These are phyloP conservation scores for Phyllosticta citribraziliensis DNA, from an alignment of 2,329 filamentous ascomycete genomes.

Conservation along the genomic window DNA sequence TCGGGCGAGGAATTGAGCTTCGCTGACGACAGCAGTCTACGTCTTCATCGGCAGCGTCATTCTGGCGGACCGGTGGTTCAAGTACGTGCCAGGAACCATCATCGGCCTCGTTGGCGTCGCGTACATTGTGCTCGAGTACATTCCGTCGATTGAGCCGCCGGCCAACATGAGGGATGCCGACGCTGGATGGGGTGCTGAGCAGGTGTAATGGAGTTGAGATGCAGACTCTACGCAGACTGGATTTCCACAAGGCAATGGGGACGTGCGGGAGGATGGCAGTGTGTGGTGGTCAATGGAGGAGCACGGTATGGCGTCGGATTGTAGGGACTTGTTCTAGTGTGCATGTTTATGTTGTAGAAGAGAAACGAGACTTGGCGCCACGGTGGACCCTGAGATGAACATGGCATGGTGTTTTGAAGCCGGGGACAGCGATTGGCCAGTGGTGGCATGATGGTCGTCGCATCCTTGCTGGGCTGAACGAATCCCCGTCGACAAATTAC, in stretches of 20 bases:
- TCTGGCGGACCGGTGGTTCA: slow-evolving; percentile 56
- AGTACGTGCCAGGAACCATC: slow-evolving; percentile 66
- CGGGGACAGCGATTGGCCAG: not conserved
- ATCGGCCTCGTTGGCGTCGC: slow-evolving; percentile 68
- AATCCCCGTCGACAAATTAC: not conserved
- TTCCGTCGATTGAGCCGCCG: slow-evolving; percentile 43
- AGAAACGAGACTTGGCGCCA: not conserved
- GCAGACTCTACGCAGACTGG: not conserved
- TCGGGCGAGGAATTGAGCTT: not conserved
- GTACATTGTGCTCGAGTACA: slow-evolving; percentile 50
- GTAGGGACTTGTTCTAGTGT: not conserved
- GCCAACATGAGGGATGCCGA: slow-evolving; percentile 47
- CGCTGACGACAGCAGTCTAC: slow-evolving; percentile 59
- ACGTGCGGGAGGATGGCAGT: not conserved
- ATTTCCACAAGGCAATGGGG: not conserved
- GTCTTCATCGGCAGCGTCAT: slow-evolving; percentile 86
- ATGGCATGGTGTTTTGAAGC: not conserved
- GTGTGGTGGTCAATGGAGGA: not conserved
- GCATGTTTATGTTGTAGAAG: not conserved
- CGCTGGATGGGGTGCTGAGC: slow-evolving; percentile 43
- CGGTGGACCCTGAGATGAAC: not conserved
- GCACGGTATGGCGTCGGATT: not conserved
- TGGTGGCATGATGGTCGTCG: not conserved
- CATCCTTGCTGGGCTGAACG: not conserved
- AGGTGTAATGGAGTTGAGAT: slow-evolving; percentile 31